Conservation (phyloP, 176 grass and related monocot species). For the Pontederia crassipes region DNA sequence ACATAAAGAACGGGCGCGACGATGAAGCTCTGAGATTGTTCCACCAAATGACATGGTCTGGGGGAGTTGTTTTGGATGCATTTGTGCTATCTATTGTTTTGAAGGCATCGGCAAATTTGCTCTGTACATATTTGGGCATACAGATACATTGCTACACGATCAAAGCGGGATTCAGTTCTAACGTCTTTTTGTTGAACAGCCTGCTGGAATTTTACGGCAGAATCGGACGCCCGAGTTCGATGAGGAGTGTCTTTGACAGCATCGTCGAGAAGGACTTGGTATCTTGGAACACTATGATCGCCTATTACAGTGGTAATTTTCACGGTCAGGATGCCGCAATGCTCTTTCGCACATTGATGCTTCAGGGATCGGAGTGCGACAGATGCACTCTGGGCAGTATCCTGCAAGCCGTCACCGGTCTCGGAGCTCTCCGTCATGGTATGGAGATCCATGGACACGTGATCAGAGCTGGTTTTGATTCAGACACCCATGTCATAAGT, state of each 20-base stretch:
- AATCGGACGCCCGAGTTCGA: constrained; percentile 22
- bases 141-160: constrained; percentile 47
- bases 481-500: constrained; percentile 38
- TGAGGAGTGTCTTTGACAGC: constrained; percentile 35
- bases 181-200: constrained; percentile 40
- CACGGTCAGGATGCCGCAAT: constrained; percentile 24
- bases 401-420: constrained; percentile 29
- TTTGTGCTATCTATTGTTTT: constrained; percentile 39
- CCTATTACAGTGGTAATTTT: constrained; percentile 34
- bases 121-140: constrained; percentile 22
- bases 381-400: constrained; percentile 43
- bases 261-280: constrained; percentile 41
- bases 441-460: constrained; percentile 53
- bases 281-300: constrained; percentile 61
- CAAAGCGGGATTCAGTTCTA: constrained; percentile 33
- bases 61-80: constrained; percentile 27
- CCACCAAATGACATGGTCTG: constrained; percentile 20
- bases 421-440: constrained; percentile 30
- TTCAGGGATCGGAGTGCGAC: constrained; percentile 27
- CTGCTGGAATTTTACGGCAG: constrained; percentile 50
- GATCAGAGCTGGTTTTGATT: constrained; percentile 39
- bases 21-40: constrained; percentile 37
- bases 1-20: constrained; percentile 40
- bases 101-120: constrained; percentile 36
- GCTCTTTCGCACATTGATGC: constrained; percentile 41